Conservation (phyloP, 179 eudicot genomes). For the Sideroxylon spinosum region DNA sequence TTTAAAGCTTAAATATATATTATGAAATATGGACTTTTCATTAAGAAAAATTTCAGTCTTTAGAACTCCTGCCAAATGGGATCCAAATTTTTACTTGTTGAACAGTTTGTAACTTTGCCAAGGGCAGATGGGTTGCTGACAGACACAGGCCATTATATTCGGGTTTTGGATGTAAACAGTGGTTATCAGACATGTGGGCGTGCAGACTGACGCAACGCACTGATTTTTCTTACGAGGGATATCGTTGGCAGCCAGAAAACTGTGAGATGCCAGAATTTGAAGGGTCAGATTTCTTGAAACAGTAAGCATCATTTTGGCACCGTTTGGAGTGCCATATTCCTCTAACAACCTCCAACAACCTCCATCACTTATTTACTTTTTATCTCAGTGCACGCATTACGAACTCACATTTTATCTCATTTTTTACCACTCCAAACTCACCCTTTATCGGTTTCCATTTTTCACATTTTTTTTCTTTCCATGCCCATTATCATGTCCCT, state of each 20-base stretch:
- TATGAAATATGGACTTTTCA: too few relatives aligned
- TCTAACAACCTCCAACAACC: too few relatives aligned
- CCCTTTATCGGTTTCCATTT: too few relatives aligned
- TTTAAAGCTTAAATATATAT: too few relatives aligned
- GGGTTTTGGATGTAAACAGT: slow-evolving; percentile 76
- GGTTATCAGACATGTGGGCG: slow-evolving; percentile 92
- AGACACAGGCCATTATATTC: slow-evolving; percentile 66
- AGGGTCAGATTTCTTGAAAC: slow-evolving; percentile 46
- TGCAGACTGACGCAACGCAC: slow-evolving; percentile 74
- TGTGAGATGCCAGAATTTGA: slow-evolving; percentile 79
- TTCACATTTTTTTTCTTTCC: neutral
- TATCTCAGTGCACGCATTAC: too few relatives aligned
- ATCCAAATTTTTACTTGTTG: slow-evolving; percentile 11
- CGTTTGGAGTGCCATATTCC: too few relatives aligned
- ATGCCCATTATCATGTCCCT: neutral
- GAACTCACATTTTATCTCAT: too few relatives aligned
- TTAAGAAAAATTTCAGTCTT: neutral
- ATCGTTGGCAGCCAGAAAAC: slow-evolving; percentile 71
- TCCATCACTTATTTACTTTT: too few relatives aligned
- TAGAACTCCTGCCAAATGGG: slow-evolving; percentile 12
- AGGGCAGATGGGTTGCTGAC: slow-evolving; percentile 80
- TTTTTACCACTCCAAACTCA: too few relatives aligned
- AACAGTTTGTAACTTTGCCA: slow-evolving; percentile 77
- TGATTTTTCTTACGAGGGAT: slow-evolving; percentile 77
- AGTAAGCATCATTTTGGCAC: slow-evolving; percentile 29